phyloP scores from a whole-genome alignment of 441 rosid species.

The Aleurites moluccanus region DNA sequence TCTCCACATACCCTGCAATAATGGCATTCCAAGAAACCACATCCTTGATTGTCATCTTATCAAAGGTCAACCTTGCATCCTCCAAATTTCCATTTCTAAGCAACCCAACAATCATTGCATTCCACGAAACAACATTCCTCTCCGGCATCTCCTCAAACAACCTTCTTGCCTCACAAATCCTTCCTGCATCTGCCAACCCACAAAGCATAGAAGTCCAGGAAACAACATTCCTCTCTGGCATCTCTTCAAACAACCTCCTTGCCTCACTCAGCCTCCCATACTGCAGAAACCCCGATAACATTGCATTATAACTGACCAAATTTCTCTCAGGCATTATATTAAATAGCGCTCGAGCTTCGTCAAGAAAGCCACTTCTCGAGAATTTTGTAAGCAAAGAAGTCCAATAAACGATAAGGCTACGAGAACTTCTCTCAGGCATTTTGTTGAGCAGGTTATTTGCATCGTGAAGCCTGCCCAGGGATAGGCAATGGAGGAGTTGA shows the following conservation, averaged over 20 bases:
- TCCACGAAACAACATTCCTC: conserved; percentile 77
- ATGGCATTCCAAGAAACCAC: conserved; percentile 68
- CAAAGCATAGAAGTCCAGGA: conserved; percentile 77
- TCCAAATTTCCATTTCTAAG: conserved; percentile 56
- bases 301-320: conserved; percentile 66
- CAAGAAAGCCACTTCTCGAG: conserved; percentile 49
- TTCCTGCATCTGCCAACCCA: conserved; percentile 55
- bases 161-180: conserved; percentile 43
- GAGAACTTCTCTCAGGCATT: conserved; percentile 46
- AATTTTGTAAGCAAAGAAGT: conserved; percentile 60
- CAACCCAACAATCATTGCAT: conserved; percentile 62
- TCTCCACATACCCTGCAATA: conserved; percentile 63
- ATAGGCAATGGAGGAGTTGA: conserved; percentile 37
- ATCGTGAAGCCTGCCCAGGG: conserved; percentile 35
- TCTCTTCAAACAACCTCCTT: conserved; percentile 51
- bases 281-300: conserved; percentile 54
- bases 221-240: conserved; percentile 73
- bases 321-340: conserved; percentile 60
- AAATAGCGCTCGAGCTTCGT: conserved; percentile 59
- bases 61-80: conserved; percentile 58
- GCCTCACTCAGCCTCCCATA: conserved; percentile 55
- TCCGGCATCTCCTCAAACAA: conserved; percentile 76
- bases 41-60: conserved; percentile 47
- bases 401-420: conserved; percentile 46
- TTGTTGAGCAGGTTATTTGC: conserved; percentile 62